Percentiles rank a stretch among this genome's conserved stretches.
phyloP scores from a whole-genome alignment of 208 protist species.

The Phytomonas sp. region DNA sequence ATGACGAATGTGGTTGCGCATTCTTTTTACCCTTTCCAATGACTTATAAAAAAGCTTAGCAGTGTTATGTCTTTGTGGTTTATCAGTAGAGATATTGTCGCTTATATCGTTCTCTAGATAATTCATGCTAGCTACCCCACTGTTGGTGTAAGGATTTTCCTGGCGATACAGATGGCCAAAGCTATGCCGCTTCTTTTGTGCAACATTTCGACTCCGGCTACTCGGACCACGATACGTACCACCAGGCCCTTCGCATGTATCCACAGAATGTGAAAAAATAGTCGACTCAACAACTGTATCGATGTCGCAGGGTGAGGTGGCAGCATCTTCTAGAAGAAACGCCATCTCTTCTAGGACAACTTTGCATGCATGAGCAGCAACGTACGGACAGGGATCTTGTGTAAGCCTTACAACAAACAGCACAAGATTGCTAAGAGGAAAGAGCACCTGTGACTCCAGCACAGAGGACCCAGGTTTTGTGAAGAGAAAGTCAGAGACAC shows the following conservation, averaged over 20 bases:
- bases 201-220: not conserved
- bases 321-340: constrained; percentile 19
- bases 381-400: constrained; percentile 59
- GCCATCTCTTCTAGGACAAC: constrained; percentile 54
- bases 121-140: not conserved
- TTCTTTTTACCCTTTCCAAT: not conserved
- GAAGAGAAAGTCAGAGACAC: not conserved
- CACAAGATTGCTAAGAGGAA: constrained; percentile 44
- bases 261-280: not conserved
- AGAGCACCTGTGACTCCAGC: constrained; percentile 11
- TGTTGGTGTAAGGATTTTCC: not conserved
- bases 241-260: not conserved
- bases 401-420: constrained; percentile 43
- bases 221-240: not conserved
- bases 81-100: not conserved
- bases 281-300: not conserved
- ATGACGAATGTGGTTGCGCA: not conserved
- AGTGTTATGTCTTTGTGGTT: not conserved
- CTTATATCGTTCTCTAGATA: not conserved
- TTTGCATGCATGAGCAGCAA: constrained; percentile 40
- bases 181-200: not conserved
- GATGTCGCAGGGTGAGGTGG: not conserved
- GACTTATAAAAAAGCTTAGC: not conserved
- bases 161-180: not conserved
- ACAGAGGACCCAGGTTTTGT: not conserved